Base-by-base conservation (phyloP, 2,329 filamentous ascomycete species). In the Fusarium nanum region DNA sequence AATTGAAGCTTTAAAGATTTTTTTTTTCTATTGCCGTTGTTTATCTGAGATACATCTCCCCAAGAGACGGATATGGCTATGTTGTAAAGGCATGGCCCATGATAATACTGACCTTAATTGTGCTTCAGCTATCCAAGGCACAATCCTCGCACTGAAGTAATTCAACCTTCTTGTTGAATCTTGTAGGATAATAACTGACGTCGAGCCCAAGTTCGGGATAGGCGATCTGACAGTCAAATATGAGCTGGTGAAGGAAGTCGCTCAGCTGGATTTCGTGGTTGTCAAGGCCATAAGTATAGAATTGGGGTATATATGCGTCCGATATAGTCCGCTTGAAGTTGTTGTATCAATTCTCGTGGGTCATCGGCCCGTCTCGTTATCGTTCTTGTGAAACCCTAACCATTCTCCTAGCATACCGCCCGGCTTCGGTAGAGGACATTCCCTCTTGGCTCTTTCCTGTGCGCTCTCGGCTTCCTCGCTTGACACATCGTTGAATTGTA, bases 391-490 rank as follows among this genome's bases (percentile, higher is more conserved):
- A 77, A 95, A 92, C 0, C 93, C 93, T 67, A 96, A 81, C 73
- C 95, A 84, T 76, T 92, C 88, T 14, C 92, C 93, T 47, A 97
- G 81, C 34, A 94, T 81, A 5, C 94, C 94, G 32, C 89, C 86
- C 0, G 96, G 95, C 81, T 98, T 98, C 7, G 96, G 96, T 14
- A 99, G 90, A 0, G 96, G 96, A 77, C 96, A 99, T 78, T 97
- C 93, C 75, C 93, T 87, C 76, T 85, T 85, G 47, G 81, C 76
- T 56, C 82, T 84, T 79, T 84, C 71, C 76, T 82, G 47, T 48
- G 68, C 68, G 61, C 72, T 53, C 58, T 74, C 74, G 20, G 67
- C 65, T 69, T 83, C 76, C 72, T 84, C 81, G 32, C 77, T 76
- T 49, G 77, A 75, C 56, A 76, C 73, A 57, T 80, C 76, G 65